phyloP scores from a whole-genome alignment of 2,329 filamentous ascomycete genomes.

The Fusarium sp. region DNA sequence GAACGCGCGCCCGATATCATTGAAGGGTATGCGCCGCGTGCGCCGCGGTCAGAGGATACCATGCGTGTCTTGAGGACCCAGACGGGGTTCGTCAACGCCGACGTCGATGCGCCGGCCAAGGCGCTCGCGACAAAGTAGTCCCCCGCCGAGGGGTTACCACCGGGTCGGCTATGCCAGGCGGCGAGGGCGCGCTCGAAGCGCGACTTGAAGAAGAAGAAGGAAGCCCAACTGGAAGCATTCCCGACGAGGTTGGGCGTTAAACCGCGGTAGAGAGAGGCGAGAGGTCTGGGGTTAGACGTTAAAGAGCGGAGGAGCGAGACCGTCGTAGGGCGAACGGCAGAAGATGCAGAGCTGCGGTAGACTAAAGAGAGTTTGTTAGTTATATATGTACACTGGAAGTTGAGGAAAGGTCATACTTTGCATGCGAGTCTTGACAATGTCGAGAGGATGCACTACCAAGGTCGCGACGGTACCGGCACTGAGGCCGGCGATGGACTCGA shows the following conservation, averaged over 20 bases:
- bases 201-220: conserved; percentile 87
- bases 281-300: conserved; percentile 63
- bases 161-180: conserved; percentile 28
- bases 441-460: conserved; percentile 88
- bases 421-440: conserved; percentile 95
- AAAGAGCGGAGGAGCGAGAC: conserved; percentile 65
- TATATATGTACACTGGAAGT: not conserved
- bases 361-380: conserved; percentile 52
- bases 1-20: conserved; percentile 77
- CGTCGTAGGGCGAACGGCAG: conserved; percentile 58
- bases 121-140: conserved; percentile 88
- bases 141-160: conserved; percentile 55
- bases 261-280: conserved; percentile 86
- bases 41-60: conserved; percentile 82
- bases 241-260: conserved; percentile 91
- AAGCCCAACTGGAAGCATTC: conserved; percentile 89
- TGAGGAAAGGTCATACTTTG: conserved; percentile 68
- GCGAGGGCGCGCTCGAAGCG: conserved; percentile 62
- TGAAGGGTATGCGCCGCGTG: conserved; percentile 82
- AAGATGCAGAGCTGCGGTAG: conserved; percentile 58
- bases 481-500: conserved; percentile 92
- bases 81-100: conserved; percentile 90
- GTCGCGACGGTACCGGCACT: conserved; percentile 89
- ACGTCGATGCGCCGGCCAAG: conserved; percentile 77
- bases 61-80: conserved; percentile 99